A percentile compares a stretch with the other conserved stretches of the same genome.
phyloP scores from a whole-genome alignment of 805 yeast genomes.

The Candida broadrunensis region DNA sequence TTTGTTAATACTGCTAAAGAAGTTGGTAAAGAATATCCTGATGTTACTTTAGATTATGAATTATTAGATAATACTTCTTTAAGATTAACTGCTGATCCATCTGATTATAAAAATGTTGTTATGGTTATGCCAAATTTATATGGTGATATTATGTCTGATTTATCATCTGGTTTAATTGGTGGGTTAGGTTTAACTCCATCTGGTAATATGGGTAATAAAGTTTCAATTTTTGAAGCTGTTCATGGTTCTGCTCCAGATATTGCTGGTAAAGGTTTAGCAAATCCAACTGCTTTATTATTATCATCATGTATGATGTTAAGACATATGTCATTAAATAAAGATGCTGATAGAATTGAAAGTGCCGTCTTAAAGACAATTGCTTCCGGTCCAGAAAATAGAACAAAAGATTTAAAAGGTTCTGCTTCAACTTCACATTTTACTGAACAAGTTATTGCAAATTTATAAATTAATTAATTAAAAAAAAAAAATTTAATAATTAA shows the following conservation, averaged over 20 bases:
- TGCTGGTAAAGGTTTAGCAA: conserved; percentile 98
- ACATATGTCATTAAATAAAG: conserved; percentile 86
- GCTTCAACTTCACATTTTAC: conserved; percentile 90
- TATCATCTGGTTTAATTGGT: conserved; percentile 96
- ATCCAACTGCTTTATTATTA: conserved; percentile 95
- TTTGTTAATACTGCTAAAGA: conserved; percentile 90
- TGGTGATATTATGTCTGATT: conserved; percentile 98
- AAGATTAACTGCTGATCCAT: conserved; percentile 85
- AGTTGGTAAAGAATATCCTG: conserved; percentile 89
- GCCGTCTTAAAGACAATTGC: conserved; percentile 91
- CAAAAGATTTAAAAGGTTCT: conserved; percentile 92
- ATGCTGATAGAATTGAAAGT: conserved; percentile 81
- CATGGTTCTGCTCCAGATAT: conserved; percentile 99
- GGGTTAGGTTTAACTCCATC: conserved; percentile 99
- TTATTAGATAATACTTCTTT: conserved; percentile 94
- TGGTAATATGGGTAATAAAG: conserved; percentile 98
- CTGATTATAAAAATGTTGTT: conserved; percentile 81
- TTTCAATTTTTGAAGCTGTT: conserved; percentile 98
- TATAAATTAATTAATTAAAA: conserved; percentile 33
- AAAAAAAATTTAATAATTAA: no score
- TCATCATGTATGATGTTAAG: conserved; percentile 99
- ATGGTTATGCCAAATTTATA: conserved; percentile 99
- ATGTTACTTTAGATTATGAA: conserved; percentile 77
- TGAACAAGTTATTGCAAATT: conserved; percentile 79
- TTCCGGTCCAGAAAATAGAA: conserved; percentile 93